Evolutionary conservation across 768 basidiomycete species (phyloP), one percentile per base, ranked within the genome.

Genomic region (Suillus discolor): DNA sequence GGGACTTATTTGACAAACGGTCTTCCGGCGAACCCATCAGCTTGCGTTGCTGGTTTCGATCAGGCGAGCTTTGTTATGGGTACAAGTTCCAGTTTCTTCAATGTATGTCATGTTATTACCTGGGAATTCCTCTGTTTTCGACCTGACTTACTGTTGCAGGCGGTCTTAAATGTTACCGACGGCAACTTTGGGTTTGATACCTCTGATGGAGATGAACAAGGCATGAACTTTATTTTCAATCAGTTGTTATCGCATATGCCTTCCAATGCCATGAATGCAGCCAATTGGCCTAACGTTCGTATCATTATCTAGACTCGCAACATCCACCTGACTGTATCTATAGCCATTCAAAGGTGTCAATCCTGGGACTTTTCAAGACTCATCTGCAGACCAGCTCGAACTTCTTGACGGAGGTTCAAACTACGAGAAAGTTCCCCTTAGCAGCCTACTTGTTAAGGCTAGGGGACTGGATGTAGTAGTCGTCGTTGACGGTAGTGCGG

Each of bases 61-160:
- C 90, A 90, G 73, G 85, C 83, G 0, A 84, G 83, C 0, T 94
- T 92, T 73, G 73, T 94, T 41, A 89, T 92, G 81, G 93, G 90
- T 11, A 86, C 86, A 3, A 92, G 91, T 44, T 85, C 90, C 20
- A 89, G 84, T 69, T 73, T 90, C 31, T 91, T 91, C 77, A 88
- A 88, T 68, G 87, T 86, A 68, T 64, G 79, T 68, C 4, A 34
- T 42, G 67, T 16, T 51, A 59, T 38, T 20, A 60, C 38, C 16
- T 64, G 23, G 0, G 31, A 23, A 3, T 4, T 2, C 36, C 39
- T 41, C 23, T 25, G 11, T 12, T 23, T 6, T 65, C 41, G 47
- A 18, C 38, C 45, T 42, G 44, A 16, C 61, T 65, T 18, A 54
- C 20, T 53, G 11, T n/a, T 68, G 34, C 63, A 85, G 85, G 82